These are phyloP conservation scores for Jamesozyma rosinii DNA, from an alignment of 805 yeast species.

Conservation along the genomic window DNA sequence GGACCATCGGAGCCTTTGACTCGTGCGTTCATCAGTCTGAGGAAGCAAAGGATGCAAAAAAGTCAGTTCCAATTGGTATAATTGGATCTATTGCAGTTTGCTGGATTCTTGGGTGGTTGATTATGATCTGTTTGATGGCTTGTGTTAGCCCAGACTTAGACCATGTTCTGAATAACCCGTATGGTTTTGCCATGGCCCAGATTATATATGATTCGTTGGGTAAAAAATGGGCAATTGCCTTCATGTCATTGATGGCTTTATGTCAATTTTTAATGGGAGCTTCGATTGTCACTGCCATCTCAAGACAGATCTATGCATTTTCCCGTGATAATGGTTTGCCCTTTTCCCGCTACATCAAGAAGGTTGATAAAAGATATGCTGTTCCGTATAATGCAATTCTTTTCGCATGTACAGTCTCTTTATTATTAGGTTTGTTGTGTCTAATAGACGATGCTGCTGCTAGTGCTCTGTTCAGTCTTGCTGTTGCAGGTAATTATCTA, in stretches of 20 bases:
- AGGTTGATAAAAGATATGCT: slow-evolving; percentile 44
- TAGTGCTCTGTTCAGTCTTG: slow-evolving; percentile 36
- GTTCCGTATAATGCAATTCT: slow-evolving; percentile 60
- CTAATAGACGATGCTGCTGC: slow-evolving; percentile 37
- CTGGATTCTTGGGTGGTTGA: slow-evolving; percentile 49
- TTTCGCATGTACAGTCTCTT: slow-evolving; percentile 31
- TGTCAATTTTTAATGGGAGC: slow-evolving; percentile 63
- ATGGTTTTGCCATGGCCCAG: slow-evolving; percentile 60
- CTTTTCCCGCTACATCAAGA: slow-evolving; percentile 44
- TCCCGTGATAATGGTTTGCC: slow-evolving; percentile 74
- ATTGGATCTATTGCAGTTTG: slow-evolving; percentile 49
- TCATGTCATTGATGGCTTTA: slow-evolving; percentile 49
- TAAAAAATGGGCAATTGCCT: slow-evolving; percentile 54
- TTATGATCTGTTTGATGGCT: slow-evolving; percentile 46
- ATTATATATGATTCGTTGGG: slow-evolving; percentile 54
- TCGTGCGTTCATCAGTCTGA: slow-evolving; percentile 66
- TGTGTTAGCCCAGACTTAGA: slow-evolving; percentile 41
- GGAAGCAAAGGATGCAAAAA: slow-evolving; percentile 51
- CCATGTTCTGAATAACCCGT: slow-evolving; percentile 34
- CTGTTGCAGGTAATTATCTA: slow-evolving; percentile 36
- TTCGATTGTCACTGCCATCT: slow-evolving; percentile 51
- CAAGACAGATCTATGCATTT: slow-evolving; percentile 68
- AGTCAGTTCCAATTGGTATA: slow-evolving; percentile 58
- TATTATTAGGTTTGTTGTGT: slow-evolving; percentile 34
- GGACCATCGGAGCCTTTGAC: slow-evolving; percentile 72